phyloP scores from a whole-genome alignment of 139 green algal species.

The Chlorella sp. region DNA sequence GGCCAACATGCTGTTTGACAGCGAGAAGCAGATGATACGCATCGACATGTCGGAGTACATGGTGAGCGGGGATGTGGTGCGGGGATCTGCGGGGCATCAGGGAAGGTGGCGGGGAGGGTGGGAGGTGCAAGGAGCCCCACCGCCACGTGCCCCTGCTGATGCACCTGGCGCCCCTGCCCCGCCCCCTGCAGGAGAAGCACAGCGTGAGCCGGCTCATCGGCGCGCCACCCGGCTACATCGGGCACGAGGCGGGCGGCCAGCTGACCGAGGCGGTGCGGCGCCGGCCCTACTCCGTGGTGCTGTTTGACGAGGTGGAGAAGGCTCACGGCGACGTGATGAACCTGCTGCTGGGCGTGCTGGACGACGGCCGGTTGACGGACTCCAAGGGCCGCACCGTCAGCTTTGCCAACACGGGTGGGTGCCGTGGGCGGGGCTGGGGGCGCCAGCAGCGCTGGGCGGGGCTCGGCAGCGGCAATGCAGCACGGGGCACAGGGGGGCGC shows the following conservation, averaged over 20 bases:
- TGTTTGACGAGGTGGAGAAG: slow-evolving; percentile 91
- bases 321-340: slow-evolving; percentile 77
- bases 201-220: slow-evolving; percentile 76
- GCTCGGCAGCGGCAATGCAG: no score
- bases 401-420: slow-evolving; percentile 81
- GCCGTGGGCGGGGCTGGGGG: no score
- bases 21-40: slow-evolving; percentile 80
- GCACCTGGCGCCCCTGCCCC: no score
- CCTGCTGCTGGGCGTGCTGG: slow-evolving; percentile 86
- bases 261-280: slow-evolving; percentile 84
- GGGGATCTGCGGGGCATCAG: no score
- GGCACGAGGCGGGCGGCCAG: slow-evolving; percentile 80
- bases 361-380: slow-evolving; percentile 85
- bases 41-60: slow-evolving; percentile 84
- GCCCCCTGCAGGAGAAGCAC: no score
- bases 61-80: no score
- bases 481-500: no score
- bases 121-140: no score
- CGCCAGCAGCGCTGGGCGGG: no score
- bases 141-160: no score
- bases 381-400: slow-evolving; percentile 88
- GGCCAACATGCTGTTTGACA: slow-evolving; percentile 86
- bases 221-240: slow-evolving; percentile 81
- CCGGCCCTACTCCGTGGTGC: slow-evolving; percentile 75
- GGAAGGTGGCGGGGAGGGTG: no score